Percentiles rank a stretch among this genome's conserved stretches.
phyloP scores from a whole-genome alignment of 2,329 filamentous ascomycete species.

The Penicillium paneum region DNA sequence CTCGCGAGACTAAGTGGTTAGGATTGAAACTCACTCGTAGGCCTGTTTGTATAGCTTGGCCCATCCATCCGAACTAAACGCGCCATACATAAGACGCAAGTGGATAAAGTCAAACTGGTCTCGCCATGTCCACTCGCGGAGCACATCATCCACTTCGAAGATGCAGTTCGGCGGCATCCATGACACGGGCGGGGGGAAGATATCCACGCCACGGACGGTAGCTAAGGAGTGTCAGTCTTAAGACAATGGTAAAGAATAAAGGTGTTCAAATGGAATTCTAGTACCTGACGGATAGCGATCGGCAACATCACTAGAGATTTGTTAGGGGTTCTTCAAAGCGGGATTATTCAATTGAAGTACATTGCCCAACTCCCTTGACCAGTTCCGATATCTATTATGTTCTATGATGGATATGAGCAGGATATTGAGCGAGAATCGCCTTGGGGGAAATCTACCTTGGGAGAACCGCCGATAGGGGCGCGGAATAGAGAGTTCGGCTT shows the following conservation, averaged over 20 bases:
- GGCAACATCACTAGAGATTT: slow-evolving; percentile 4
- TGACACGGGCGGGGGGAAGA: slow-evolving; percentile 18
- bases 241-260: neutral
- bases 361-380: slow-evolving; percentile 19
- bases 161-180: slow-evolving; percentile 28
- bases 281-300: slow-evolving; percentile 7
- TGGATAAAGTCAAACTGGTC: slow-evolving; percentile 27
- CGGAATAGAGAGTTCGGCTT: slow-evolving; percentile 14
- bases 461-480: slow-evolving; percentile 13
- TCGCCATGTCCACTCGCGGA: slow-evolving; percentile 22
- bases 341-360: slow-evolving; percentile 1
- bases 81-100: slow-evolving; percentile 16
- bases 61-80: slow-evolving; percentile 7
- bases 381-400: slow-evolving; percentile 19
- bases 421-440: no score
- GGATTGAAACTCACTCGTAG: slow-evolving; percentile 8
- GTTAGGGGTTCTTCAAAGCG: neutral
- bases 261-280: neutral
- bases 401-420: slow-evolving; percentile 1
- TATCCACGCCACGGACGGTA: slow-evolving; percentile 21
- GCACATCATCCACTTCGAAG: slow-evolving; percentile 28
- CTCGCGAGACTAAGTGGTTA: neutral
- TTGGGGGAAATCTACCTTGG: slow-evolving; percentile 9
- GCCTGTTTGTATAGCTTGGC: slow-evolving; percentile 7
- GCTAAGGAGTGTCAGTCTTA: slow-evolving; percentile 8